phyloP scores from a whole-genome alignment of 805 yeast species.

The Myxozyma vanderwaltii region DNA sequence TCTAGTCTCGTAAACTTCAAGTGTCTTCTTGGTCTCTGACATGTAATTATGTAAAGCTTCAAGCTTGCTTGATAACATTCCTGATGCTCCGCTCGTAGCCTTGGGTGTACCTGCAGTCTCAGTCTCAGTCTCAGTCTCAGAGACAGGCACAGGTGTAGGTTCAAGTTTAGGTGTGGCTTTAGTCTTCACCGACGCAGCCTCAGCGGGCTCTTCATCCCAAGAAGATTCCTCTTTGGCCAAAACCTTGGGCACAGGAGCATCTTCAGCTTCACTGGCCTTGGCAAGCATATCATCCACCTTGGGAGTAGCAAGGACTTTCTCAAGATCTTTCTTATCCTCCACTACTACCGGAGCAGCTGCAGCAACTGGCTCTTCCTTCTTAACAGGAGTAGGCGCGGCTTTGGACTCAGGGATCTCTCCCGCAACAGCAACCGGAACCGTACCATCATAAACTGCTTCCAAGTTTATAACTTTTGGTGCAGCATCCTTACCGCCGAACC shows the following conservation, averaged over 20 bases:
- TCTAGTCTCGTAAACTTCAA: conserved; percentile 27
- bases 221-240: conserved; percentile 35
- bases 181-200: conserved; percentile 16
- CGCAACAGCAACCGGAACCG: conserved; percentile 22
- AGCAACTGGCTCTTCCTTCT: conserved; percentile 3
- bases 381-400: conserved; percentile 21
- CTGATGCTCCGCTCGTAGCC: conserved; percentile 16
- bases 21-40: conserved; percentile 12
- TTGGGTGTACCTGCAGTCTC: conserved; percentile 20
- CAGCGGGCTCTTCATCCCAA: conserved; percentile 46
- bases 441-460: conserved; percentile 58
- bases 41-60: conserved; percentile 21
- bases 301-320: conserved; percentile 52
- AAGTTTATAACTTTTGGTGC: conserved; percentile 76
- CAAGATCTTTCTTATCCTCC: conserved; percentile 46
- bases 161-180: too few relatives aligned
- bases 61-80: conserved; percentile 19
- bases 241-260: conserved; percentile 31
- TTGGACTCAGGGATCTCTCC: conserved; percentile 19
- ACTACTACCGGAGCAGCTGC: conserved; percentile 36
- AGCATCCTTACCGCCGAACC: conserved; percentile 75
- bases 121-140: conserved; percentile 21
- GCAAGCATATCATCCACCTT: conserved; percentile 52
- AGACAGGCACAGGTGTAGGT: conserved; percentile 9
- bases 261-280: conserved; percentile 52